These are phyloP conservation scores for Teratosphaeriaceae sp. DNA, from an alignment of 2,329 filamentous ascomycete species.

Conservation along the genomic window DNA sequence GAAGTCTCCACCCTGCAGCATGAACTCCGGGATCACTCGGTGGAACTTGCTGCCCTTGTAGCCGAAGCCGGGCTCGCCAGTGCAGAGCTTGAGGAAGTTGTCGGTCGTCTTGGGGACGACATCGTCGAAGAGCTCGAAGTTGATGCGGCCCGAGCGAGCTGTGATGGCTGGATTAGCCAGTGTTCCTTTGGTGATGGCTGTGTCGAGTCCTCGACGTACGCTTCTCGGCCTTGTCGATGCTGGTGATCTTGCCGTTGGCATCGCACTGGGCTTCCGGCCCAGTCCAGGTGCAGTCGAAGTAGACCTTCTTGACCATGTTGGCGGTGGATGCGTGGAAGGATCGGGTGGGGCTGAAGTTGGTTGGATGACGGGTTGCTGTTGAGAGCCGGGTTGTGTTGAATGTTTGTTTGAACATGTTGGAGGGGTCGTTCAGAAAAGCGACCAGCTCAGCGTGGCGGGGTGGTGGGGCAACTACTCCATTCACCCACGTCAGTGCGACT, in stretches of 20 bases:
- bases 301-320: conserved; percentile 69
- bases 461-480: conserved; percentile 1
- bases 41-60: conserved; percentile 80
- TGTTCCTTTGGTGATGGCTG: not conserved
- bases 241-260: conserved; percentile 21
- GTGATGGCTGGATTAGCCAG: conserved; percentile 18
- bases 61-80: conserved; percentile 79
- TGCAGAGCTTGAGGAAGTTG: conserved; percentile 75
- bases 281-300: conserved; percentile 44
- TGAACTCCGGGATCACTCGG: conserved; percentile 84
- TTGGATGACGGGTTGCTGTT: conserved; percentile 29
- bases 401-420: conserved; percentile 9
- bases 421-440: conserved; percentile 3
- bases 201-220: conserved; percentile 44
- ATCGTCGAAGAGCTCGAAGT: conserved; percentile 81
- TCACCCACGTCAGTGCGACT: not conserved
- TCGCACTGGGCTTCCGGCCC: conserved; percentile 56
- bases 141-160: conserved; percentile 74
- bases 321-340: conserved; percentile 58
- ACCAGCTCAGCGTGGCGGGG: too few relatives aligned
- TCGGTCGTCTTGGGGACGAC: conserved; percentile 73
- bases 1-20: conserved; percentile 90
- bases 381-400: conserved; percentile 5
- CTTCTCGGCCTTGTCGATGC: conserved; percentile 41
- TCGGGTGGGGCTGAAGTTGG: conserved; percentile 39